Conservation (phyloP, 139 green algal genomes). For the Zygnema circumcarinatum region DNA sequence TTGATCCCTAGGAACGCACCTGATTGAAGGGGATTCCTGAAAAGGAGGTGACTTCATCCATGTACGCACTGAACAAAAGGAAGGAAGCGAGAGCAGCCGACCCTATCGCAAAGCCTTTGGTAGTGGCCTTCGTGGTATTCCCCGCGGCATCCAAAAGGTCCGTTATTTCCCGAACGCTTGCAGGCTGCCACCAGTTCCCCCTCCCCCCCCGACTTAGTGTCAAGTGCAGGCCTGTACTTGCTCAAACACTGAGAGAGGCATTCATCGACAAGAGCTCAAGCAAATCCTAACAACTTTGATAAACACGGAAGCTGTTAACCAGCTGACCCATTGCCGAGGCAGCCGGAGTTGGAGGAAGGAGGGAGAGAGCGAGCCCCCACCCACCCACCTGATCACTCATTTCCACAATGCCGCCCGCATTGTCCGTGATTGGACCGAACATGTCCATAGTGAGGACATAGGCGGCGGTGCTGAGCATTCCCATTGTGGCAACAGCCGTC, state of each 20-base stretch:
- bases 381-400: slow-evolving; percentile 66
- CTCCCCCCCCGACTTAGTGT: no score
- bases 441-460: slow-evolving; percentile 75
- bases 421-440: slow-evolving; percentile 78
- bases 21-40: slow-evolving; percentile 61
- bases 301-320: no score
- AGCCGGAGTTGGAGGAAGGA: no score
- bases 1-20: no score
- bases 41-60: slow-evolving; percentile 69
- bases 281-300: no score
- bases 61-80: slow-evolving; percentile 71
- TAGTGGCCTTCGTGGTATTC: slow-evolving; percentile 78
- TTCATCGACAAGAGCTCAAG: no score
- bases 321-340: no score
- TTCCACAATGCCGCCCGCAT: slow-evolving; percentile 80
- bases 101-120: slow-evolving; percentile 79
- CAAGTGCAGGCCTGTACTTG: no score
- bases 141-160: slow-evolving; percentile 73
- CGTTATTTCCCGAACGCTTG: slow-evolving; percentile 61
- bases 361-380: no score
- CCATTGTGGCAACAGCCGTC: slow-evolving; percentile 67
- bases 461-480: slow-evolving; percentile 74
- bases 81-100: slow-evolving; percentile 71
- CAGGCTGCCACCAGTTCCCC: slow-evolving; percentile 53
- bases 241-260: no score